Conservation (phyloP, 2,329 filamentous ascomycete species). For the Cladophialophora carrionii region DNA sequence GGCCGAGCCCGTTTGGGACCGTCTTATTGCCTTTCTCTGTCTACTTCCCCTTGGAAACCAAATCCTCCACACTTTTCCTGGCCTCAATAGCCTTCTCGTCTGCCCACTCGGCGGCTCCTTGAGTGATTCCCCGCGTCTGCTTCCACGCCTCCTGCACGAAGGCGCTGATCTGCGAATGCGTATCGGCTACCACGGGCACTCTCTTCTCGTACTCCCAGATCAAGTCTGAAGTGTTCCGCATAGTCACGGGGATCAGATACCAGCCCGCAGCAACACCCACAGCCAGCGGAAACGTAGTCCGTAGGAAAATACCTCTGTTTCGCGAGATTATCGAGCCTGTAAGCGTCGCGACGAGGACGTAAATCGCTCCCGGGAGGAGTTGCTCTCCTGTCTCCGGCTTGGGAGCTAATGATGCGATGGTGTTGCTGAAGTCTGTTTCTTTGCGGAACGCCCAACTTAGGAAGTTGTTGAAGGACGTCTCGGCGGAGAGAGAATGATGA, state of each 20-base stretch:
- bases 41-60: constrained; percentile 37
- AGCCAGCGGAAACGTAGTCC: constrained; percentile 73
- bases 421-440: constrained; percentile 87
- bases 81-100: constrained; percentile 32
- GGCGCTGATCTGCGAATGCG: constrained; percentile 73
- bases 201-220: constrained; percentile 91
- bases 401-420: constrained; percentile 84
- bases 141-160: constrained; percentile 68
- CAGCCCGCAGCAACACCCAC: constrained; percentile 83
- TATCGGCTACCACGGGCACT: constrained; percentile 79
- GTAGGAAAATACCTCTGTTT: constrained; percentile 82
- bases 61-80: constrained; percentile 36
- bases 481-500: constrained; percentile 70
- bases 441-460: constrained; percentile 81
- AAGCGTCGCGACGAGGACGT: constrained; percentile 93
- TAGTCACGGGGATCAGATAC: constrained; percentile 83
- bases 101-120: constrained; percentile 31
- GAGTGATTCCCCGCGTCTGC: constrained; percentile 24
- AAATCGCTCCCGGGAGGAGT: constrained; percentile 85
- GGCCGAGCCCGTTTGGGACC: neutral
- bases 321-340: constrained; percentile 87
- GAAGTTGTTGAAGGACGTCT: constrained; percentile 79
- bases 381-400: constrained; percentile 82
- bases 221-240: constrained; percentile 82
- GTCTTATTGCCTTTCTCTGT: neutral